Conservation (phyloP, 2,329 filamentous ascomycete genomes). For the Conoideocrella luteorostrata region DNA sequence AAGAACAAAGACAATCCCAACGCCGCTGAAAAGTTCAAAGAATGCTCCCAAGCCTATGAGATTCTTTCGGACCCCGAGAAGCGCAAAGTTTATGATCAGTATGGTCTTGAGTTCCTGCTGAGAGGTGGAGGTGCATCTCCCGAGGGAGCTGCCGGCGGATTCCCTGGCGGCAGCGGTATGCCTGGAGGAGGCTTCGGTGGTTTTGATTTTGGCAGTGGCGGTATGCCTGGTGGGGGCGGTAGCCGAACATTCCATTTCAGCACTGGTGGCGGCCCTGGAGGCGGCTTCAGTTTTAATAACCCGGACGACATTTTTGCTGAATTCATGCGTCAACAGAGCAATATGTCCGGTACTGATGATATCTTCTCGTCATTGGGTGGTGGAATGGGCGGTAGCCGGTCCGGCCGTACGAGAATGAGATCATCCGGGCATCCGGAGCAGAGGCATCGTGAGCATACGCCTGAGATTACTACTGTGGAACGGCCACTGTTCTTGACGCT, state of each 20-base stretch:
- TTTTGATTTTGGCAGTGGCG: slow-evolving; percentile 46
- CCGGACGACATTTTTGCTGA: slow-evolving; percentile 80
- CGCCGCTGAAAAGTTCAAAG: slow-evolving; percentile 93
- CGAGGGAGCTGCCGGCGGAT: slow-evolving; percentile 45
- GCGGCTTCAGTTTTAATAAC: slow-evolving; percentile 75
- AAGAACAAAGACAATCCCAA: slow-evolving; percentile 92
- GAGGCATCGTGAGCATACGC: slow-evolving; percentile 42
- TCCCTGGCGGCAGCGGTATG: slow-evolving; percentile 51
- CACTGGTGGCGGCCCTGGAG: slow-evolving; percentile 43
- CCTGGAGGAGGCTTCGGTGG: slow-evolving; percentile 44
- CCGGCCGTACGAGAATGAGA: slow-evolving; percentile 37
- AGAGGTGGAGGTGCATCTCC: slow-evolving; percentile 68
- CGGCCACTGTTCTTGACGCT: slow-evolving; percentile 72
- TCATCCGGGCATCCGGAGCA: slow-evolving; percentile 30
- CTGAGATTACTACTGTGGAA: slow-evolving; percentile 88
- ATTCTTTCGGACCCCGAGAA: slow-evolving; percentile 97
- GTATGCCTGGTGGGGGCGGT: slow-evolving; percentile 38
- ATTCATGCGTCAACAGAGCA: slow-evolving; percentile 58
- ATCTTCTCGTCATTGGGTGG: slow-evolving; percentile 48
- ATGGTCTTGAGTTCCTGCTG: slow-evolving; percentile 86
- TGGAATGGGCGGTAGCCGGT: slow-evolving; percentile 28
- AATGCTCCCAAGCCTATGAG: slow-evolving; percentile 95
- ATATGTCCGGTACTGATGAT: slow-evolving; percentile 36
- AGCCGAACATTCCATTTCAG: slow-evolving; percentile 59
- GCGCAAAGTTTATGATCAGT: slow-evolving; percentile 90